Conservation (phyloP, 352 stramenopile species). For the Globisporangium polare region DNA sequence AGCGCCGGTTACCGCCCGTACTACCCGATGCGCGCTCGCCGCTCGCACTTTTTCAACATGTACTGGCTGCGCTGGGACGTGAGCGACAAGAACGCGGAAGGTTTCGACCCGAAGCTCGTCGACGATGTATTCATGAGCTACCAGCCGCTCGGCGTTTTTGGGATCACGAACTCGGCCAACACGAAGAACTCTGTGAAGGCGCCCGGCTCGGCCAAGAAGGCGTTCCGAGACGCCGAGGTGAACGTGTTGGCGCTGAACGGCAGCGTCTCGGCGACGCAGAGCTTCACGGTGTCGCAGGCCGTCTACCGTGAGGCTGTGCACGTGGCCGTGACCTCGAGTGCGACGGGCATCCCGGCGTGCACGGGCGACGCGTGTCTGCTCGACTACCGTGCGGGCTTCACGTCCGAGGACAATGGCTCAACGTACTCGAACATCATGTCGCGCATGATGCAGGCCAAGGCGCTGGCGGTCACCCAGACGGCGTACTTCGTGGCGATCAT, state of each 20-base stretch:
- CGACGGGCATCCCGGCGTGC: constrained; percentile 20
- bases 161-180: constrained; percentile 23
- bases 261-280: constrained; percentile 16
- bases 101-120: constrained; percentile 34
- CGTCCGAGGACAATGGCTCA: constrained; percentile 21
- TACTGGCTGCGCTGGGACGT: constrained; percentile 61
- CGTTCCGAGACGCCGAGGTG: constrained; percentile 20
- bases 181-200: constrained; percentile 23
- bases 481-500: constrained; percentile 80
- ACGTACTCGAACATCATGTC: constrained; percentile 67
- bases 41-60: constrained; percentile 67
- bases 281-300: constrained; percentile 19
- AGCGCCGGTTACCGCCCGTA: constrained; percentile 59
- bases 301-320: constrained; percentile 21
- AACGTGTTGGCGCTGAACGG: constrained; percentile 18
- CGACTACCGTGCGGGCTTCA: constrained; percentile 40
- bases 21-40: constrained; percentile 50
- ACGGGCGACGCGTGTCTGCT: constrained; percentile 36
- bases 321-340: constrained; percentile 3
- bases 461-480: constrained; percentile 73
- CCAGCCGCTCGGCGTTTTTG: constrained; percentile 54
- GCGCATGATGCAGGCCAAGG: constrained; percentile 65
- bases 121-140: constrained; percentile 41
- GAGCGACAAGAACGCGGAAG: constrained; percentile 26
- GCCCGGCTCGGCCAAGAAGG: constrained; percentile 17